Evolutionary conservation across 192 early-diverging fungal genomes (phyloP), one percentile per base, ranked within the genome.

Genomic region (Umbelopsis sp.): DNA sequence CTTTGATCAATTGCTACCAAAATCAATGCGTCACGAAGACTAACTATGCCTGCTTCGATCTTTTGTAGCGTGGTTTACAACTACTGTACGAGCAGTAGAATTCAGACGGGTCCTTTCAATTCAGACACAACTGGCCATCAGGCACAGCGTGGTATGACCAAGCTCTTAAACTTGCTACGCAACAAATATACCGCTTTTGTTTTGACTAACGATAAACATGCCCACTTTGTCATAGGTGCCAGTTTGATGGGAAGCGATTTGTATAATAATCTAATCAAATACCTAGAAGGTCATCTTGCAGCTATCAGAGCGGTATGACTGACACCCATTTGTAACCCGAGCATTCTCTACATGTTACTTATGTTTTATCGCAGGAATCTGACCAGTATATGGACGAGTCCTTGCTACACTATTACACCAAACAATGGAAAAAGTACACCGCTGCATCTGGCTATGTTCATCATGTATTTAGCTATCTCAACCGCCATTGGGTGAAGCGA

Each of bases 401-500:
- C 10, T 84, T 98, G 64, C 84, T 98, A 66, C 82, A 82, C 13
- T 97, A 90, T 71, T 98, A 98, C 79, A 94, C 92, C 53, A 82
- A 80, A 49, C 88, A 97, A 76, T 99, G 97, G 97, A 81, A 80
- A 46, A 87, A 91, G 75, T 99, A 92, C 74, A 97, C 94, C 13
- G 84, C 86, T n/a, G 92, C 94, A 6, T 87, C 92, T 21, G 86
- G 85, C 58, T 89, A 87, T 71, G 89, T 98, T 55, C 88, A 98
- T 78, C 93, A 98, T 75, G 84, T 97, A 53, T 98, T 98, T 72
- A 82, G 84, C 15, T 99, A 99, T 78, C 85, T 99, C 55, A 99
- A 99, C 80, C 89, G 96, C 44, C 92, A 96, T 78, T 99, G 97
- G 97, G 93, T 98, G 49, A 95, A 93, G 80, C 86, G 97, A 73